Conservation (phyloP, 441 rosid species). For the Euphorbia celastroides region DNA sequence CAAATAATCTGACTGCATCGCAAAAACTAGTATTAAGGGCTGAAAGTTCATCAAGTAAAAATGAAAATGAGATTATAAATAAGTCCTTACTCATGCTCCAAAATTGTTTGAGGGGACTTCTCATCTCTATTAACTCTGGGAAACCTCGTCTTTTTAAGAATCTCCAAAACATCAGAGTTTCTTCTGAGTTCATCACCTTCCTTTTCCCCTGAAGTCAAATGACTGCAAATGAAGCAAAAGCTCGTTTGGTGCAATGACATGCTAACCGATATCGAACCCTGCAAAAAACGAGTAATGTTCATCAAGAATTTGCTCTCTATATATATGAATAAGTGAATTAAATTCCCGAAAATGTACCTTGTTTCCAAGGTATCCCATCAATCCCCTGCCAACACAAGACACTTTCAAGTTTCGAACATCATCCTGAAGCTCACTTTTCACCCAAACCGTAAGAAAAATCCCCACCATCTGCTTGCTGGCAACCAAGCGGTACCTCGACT, state of each 20-base stretch:
- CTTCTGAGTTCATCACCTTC: conserved; percentile 95
- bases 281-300: conserved; percentile 26
- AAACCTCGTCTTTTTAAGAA: conserved; percentile 90
- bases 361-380: conserved; percentile 98
- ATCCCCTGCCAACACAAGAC: conserved; percentile 94
- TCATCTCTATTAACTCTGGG: conserved; percentile 73
- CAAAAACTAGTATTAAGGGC: conserved; percentile 7
- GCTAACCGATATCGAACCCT: conserved; percentile 99
- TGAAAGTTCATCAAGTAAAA: not conserved
- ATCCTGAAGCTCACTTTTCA: conserved; percentile 71
- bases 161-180: conserved; percentile 97
- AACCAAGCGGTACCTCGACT: conserved; percentile 80
- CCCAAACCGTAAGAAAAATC: conserved; percentile 85
- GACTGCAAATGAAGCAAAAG: conserved; percentile 98
- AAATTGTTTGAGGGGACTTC: conserved; percentile 80
- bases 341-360: conserved; percentile 59
- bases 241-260: conserved; percentile 93
- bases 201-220: conserved; percentile 96
- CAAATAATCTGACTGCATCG: conserved; percentile 77
- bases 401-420: conserved; percentile 81
- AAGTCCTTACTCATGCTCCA: conserved; percentile 79
- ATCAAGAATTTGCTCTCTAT: conserved; percentile 11
- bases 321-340: conserved; percentile 10
- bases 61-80: not conserved
- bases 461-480: conserved; percentile 99